A percentile compares a stretch with the other conserved stretches of the same genome.
Evolutionary conservation across 257 asterid genomes (phyloP).

Genomic region (Solanum sejunctum): DNA sequence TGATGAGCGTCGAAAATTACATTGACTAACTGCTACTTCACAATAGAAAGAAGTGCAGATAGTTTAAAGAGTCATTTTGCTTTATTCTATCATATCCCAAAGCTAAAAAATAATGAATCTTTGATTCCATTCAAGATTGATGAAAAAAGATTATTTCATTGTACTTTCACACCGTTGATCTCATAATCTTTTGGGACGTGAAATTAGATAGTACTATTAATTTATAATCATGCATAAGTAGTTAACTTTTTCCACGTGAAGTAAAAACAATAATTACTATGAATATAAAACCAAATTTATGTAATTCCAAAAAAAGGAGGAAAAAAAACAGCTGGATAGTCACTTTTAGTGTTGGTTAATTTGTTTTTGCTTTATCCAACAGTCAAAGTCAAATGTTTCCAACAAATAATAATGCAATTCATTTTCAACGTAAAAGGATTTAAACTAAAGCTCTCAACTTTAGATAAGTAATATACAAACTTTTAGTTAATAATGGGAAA

Average conservation of each 20-base stretch:
- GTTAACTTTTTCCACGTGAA: not conserved
- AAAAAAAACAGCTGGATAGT: not conserved
- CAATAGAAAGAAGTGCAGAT: no score
- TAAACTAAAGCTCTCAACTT: not conserved
- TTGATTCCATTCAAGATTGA: no score
- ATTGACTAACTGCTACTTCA: no score
- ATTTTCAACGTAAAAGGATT: not conserved
- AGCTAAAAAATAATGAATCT: no score
- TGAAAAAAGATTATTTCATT: not conserved
- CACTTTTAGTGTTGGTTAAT: constrained; percentile 1
- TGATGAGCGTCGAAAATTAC: no score
- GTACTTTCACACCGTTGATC: not conserved
- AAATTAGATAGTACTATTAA: not conserved
- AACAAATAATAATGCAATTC: not conserved
- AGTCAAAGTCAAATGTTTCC: not conserved
- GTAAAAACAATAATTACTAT: not conserved
- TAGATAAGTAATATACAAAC: not conserved
- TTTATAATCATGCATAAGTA: not conserved
- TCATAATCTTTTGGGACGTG: not conserved
- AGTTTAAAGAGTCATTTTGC: no score
- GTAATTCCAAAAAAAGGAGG: not conserved
- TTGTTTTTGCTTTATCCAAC: constrained; percentile 15
- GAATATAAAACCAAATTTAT: not conserved
- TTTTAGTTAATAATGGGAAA: not conserved
- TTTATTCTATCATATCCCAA: no score